Evolutionary conservation across 1,284 basidiomycete genomes (phyloP).

Genomic region (Tetrapyrgos nigripes): DNA sequence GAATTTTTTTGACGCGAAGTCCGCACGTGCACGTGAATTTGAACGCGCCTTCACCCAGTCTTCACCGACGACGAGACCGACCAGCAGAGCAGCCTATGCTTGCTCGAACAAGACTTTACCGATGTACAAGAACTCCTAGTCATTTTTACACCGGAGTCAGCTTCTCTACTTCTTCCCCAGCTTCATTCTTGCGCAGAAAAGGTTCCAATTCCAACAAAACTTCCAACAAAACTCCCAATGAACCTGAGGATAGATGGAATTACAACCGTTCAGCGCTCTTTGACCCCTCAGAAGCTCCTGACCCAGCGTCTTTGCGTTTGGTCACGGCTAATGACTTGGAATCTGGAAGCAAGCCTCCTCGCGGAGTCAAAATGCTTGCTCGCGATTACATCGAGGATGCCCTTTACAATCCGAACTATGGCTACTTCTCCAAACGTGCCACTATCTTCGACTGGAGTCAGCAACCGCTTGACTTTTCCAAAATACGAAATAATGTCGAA

Average conservation of each 20-base stretch:
- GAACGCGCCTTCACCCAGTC: too few species aligned
- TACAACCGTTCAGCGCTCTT: conserved; percentile 67
- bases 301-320: conserved; percentile 60
- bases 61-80: too few species aligned
- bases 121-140: too few species aligned
- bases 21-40: too few species aligned
- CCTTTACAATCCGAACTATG: conserved; percentile 96
- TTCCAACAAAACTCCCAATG: conserved; percentile 6
- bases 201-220: background rate
- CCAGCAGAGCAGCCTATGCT: too few species aligned
- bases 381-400: conserved; percentile 98
- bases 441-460: conserved; percentile 83
- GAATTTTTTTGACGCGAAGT: background rate
- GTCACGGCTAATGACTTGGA: conserved; percentile 82
- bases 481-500: conserved; percentile 71
- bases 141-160: too few species aligned
- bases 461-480: conserved; percentile 73
- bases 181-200: background rate
- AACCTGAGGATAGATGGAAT: conserved; percentile 63
- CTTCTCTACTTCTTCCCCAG: too few species aligned
- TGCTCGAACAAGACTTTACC: too few species aligned
- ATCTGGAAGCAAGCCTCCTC: conserved; percentile 69
- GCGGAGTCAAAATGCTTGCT: conserved; percentile 90
- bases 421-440: conserved; percentile 94
- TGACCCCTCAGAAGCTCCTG: conserved; percentile 48